Evolutionary conservation across 768 basidiomycete genomes (phyloP).

Genomic region (Xerocomus brunneocitrinus): DNA sequence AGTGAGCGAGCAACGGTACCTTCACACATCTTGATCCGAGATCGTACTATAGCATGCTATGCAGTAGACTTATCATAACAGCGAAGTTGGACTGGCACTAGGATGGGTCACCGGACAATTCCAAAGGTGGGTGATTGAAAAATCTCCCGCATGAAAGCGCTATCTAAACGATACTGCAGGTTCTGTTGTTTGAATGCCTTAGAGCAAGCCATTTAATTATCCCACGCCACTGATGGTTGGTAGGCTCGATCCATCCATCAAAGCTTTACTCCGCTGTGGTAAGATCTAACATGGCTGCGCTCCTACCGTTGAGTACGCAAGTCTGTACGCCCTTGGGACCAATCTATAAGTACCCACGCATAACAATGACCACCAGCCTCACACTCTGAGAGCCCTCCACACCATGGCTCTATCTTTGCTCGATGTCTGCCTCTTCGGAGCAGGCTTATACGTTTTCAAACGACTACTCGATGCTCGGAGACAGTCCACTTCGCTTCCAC

Average conservation of each 20-base stretch:
- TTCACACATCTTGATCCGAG: no score
- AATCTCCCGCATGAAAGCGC: no score
- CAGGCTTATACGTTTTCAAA: constrained; percentile 11
- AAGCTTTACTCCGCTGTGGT: not conserved
- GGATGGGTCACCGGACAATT: no score
- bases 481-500: constrained; percentile 9
- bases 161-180: no score
- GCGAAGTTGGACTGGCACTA: no score
- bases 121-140: no score
- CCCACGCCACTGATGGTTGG: not conserved
- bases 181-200: no score
- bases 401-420: constrained; percentile 1
- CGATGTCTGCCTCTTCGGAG: constrained; percentile 15
- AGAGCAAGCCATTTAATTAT: no score
- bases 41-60: no score
- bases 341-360: not conserved
- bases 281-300: not conserved
- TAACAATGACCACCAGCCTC: not conserved
- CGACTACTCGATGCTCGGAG: not conserved
- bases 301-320: not conserved
- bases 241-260: not conserved
- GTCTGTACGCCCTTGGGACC: not conserved
- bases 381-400: not conserved
- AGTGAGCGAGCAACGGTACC: no score
- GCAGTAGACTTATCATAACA: no score